Base-by-base conservation (phyloP, 1,284 basidiomycete genomes). In the Ustilago crameri region DNA sequence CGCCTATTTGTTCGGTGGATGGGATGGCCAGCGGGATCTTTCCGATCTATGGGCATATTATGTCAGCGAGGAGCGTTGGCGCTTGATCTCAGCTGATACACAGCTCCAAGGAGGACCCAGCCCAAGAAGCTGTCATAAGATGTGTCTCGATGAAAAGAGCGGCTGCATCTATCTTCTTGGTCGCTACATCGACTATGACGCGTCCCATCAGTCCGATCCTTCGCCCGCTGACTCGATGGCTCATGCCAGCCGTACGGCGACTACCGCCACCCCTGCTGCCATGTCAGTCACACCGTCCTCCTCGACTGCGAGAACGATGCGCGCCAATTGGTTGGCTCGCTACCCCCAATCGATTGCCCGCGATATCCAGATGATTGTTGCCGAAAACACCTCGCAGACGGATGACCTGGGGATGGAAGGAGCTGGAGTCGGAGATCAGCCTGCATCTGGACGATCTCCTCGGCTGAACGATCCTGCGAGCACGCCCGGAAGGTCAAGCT, bases 41-140 rank as follows among this genome's bases (percentile, higher is more conserved):
- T 89, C 90, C 68, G 92, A 93, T 80, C 89, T 93, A 60, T 93
- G 91, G 91, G 86, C 87, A 41, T 93, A 91, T 81, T 86, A 87
- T 63, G 87, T 91, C 76, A 84, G 84, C 40, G 85, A 87, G n/a
- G 87, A 88, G 48, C 85, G 86, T 49, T 93, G 92, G 92, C 84
- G 84, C 5, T 74, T 88, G 23, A 85, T 92, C 49, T 89, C 88
- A 55, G 84, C 85, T 32, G 87, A 86, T 47, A 90, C 89, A 0
- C 85, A 87, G 2, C 77, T 84, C 37, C 89, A 90, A 43, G 72
- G 78, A 51, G 91, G 90, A 0, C 92, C 91, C 2, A 87, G 88
- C 4, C 87, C 90, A 4, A 85, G 91, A 26, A 89, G 89, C 32
- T 93, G 91, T 78, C 92, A 93, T 81, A 91, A 91, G 84, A 92